Evolutionary conservation across 176 grass and related monocot species (phyloP).

Genomic region (Juncus inflexus): DNA sequence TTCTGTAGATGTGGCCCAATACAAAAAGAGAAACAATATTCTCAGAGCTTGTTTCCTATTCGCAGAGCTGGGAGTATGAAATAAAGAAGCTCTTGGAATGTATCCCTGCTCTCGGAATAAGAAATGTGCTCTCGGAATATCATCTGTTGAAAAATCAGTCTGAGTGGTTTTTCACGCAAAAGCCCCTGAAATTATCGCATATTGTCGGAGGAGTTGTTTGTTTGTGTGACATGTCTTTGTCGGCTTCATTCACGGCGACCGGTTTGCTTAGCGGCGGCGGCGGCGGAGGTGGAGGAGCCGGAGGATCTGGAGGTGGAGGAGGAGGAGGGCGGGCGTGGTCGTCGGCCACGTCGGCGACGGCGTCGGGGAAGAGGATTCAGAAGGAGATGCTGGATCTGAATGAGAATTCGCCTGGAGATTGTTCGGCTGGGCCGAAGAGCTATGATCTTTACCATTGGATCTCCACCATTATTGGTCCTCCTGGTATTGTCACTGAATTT

Average conservation of each 20-base stretch:
- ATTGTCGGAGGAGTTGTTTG: not conserved
- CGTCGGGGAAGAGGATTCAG: constrained; percentile 86
- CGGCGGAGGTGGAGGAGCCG: not conserved
- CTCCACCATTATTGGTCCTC: constrained; percentile 80
- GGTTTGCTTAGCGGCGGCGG: constrained; percentile 33
- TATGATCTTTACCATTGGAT: constrained; percentile 92
- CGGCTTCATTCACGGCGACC: constrained; percentile 35
- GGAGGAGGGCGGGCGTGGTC: constrained; percentile 46
- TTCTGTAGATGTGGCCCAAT: too few species aligned
- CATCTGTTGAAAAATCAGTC: too few species aligned
- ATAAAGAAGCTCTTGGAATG: too few species aligned
- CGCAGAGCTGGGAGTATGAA: too few species aligned
- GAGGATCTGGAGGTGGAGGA: constrained; percentile 21
- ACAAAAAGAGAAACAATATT: too few species aligned
- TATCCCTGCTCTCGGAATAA: too few species aligned
- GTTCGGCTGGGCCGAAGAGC: constrained; percentile 67
- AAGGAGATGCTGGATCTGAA: constrained; percentile 83
- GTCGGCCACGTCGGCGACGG: constrained; percentile 53
- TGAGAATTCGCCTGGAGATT: constrained; percentile 40
- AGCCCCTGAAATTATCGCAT: not conserved
- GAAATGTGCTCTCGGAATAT: too few species aligned
- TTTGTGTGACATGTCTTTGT: constrained; percentile 30
- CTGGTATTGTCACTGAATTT: constrained; percentile 30
- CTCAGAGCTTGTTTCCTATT: too few species aligned
- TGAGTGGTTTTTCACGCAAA: too few species aligned